Evolutionary conservation across 108 stramenopile species (phyloP), one percentile per base, ranked within the genome.

Genomic region (Hondaea fermentalgiana): DNA sequence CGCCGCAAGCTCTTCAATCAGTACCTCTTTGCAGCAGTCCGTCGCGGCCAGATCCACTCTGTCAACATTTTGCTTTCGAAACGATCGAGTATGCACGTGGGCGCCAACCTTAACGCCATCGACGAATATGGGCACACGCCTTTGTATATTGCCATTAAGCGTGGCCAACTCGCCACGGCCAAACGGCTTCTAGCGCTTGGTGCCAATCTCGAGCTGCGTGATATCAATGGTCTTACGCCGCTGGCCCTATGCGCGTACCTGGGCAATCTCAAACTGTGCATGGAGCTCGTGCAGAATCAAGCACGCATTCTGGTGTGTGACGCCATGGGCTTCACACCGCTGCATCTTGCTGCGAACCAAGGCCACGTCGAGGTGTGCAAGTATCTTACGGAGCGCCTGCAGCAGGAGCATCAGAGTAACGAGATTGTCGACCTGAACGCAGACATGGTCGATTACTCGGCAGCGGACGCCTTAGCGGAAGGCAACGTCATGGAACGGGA

Each of bases 391-490:
- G 76, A 83, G 51, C 45, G 76, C 3, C 76, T 83, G 49, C 76
- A 83, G 51, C 76, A 83, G 51, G 76, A 83, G 51, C 45, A 83
- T 23, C 76, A 83, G 51, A 53, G 49, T 16, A 2, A 83, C 28
- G 76, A 83, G 45, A 83, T 83, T 23, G 76, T 83, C 8, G 76
- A 83, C 51, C 51, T 83, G 49, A 83, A 83, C 76, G 45, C 76
- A 12, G 51, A 83, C 28, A 83, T 83, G 45, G 64, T 69, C 35
- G 64, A 69, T 3, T 69, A 69, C 42, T 14, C 64, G 25, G 25
- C 35, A 35, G 35, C 35, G 35, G 35, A 35, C 35, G 35, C 35
- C 2, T 35, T 35, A 35, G 35, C 35, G 2, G 35, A 35, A 35
- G 35, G 35, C 35, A 35, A 35, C 35, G 35, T 69, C 25, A 17